Evolutionary conservation across 768 basidiomycete genomes (phyloP).

Genomic region (Rossbeevera mucosa): DNA sequence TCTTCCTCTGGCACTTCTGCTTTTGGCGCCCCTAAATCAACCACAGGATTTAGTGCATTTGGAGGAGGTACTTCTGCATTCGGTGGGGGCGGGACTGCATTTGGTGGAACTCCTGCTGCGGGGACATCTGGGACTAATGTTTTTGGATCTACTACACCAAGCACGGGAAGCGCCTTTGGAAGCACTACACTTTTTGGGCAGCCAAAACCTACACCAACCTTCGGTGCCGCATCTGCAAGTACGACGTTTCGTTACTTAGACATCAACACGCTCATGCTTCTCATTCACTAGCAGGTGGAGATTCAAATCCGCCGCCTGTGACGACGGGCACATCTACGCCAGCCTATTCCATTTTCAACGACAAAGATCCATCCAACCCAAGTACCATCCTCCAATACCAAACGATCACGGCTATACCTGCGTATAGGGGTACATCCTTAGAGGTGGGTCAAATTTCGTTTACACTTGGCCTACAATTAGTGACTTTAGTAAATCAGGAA

Average conservation of each 20-base stretch:
- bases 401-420: conserved; percentile 74
- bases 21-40: conserved; percentile 67
- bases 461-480: not conserved
- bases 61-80: conserved; percentile 54
- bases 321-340: conserved; percentile 70
- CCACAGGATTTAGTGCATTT: conserved; percentile 74
- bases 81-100: conserved; percentile 40
- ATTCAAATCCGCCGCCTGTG: conserved; percentile 45
- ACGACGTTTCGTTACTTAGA: conserved; percentile 6
- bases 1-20: conserved; percentile 37
- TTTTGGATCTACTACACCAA: conserved; percentile 33
- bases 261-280: conserved; percentile 9
- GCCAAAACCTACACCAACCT: conserved; percentile 41
- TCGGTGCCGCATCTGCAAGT: conserved; percentile 38
- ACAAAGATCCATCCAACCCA: conserved; percentile 58
- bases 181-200: conserved; percentile 58
- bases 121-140: conserved; percentile 30
- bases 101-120: conserved; percentile 33
- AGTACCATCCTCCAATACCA: conserved; percentile 65
- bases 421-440: conserved; percentile 72
- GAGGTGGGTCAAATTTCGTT: conserved; percentile 44
- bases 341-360: conserved; percentile 50
- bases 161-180: conserved; percentile 37
- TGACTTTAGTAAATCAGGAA: conserved; percentile 44
- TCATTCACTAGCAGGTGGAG: conserved; percentile 29